A percentile compares a stretch with the other conserved stretches of the same genome.
Evolutionary conservation across 116 monocot genomes (phyloP).

Genomic region (Cymodocea nodosa): DNA sequence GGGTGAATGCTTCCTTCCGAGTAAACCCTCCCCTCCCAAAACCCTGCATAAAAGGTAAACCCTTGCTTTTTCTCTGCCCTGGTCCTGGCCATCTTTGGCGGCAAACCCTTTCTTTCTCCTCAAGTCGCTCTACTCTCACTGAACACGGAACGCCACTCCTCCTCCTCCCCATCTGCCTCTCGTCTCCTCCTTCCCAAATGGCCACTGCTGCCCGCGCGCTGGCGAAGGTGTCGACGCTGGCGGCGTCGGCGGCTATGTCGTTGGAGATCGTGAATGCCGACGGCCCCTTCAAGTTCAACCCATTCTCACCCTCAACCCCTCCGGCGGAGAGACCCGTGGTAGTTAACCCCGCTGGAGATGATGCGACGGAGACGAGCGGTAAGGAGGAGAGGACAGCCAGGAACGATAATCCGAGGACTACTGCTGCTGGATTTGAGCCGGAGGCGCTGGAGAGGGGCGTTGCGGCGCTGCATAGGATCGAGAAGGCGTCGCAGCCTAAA

Average conservation of each 20-base stretch:
- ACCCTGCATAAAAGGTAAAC: background rate
- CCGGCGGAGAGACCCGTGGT: slow-evolving; percentile 1
- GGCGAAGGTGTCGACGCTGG: slow-evolving; percentile 7
- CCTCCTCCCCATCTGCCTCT: background rate
- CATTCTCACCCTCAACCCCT: slow-evolving; percentile 4
- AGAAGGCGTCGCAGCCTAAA: slow-evolving; percentile 50
- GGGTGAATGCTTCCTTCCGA: too few relatives aligned
- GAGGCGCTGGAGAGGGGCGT: slow-evolving; percentile 80
- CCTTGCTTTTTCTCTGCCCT: background rate
- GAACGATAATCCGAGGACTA: slow-evolving; percentile 19
- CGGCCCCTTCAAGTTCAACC: slow-evolving; percentile 13
- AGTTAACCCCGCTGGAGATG: background rate
- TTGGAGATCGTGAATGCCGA: slow-evolving; percentile 14
- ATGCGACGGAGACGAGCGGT: background rate
- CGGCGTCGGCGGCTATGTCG: slow-evolving; percentile 6
- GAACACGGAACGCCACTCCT: background rate
- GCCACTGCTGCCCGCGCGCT: slow-evolving; percentile 3
- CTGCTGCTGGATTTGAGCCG: slow-evolving; percentile 54
- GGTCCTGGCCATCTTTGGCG: background rate
- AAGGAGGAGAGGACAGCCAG: slow-evolving; percentile 5
- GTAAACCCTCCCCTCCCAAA: background rate
- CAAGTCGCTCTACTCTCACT: background rate
- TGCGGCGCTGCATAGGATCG: slow-evolving; percentile 53
- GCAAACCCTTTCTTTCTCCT: slow-evolving; percentile 3
- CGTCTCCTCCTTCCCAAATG: background rate